Conservation (phyloP, 352 stramenopile genomes). For the Globisporangium yorkense region DNA sequence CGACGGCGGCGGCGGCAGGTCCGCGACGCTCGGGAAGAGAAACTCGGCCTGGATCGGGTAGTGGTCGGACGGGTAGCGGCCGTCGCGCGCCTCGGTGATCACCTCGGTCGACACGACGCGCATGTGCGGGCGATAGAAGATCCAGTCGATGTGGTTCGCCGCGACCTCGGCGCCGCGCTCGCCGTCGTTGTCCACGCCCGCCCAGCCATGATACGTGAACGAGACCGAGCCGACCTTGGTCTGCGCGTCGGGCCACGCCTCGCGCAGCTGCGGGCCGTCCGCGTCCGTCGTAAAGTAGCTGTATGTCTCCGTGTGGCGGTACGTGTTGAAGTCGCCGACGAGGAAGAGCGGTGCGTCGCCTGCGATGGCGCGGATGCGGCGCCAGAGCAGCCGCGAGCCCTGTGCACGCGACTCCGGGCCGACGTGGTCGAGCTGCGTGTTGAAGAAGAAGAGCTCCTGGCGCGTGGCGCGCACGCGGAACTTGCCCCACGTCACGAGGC, state of each 20-base stretch:
- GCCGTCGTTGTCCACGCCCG: constrained; percentile 76
- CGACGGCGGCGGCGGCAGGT: constrained; percentile 39
- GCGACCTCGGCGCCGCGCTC: constrained; percentile 57
- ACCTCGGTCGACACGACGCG: constrained; percentile 71
- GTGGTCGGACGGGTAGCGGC: constrained; percentile 81
- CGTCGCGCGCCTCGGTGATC: constrained; percentile 76
- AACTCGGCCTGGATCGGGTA: constrained; percentile 83
- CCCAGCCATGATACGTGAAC: constrained; percentile 86
- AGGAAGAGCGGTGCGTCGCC: constrained; percentile 61
- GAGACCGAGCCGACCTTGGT: constrained; percentile 71
- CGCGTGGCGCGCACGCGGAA: constrained; percentile 53
- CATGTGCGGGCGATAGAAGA: constrained; percentile 81
- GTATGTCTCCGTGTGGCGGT: constrained; percentile 76
- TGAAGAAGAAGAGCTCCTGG: constrained; percentile 73
- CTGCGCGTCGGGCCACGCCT: constrained; percentile 67
- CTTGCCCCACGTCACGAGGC: constrained; percentile 67
- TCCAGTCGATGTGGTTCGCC: constrained; percentile 87
- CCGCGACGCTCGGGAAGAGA: constrained; percentile 56
- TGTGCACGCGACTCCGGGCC: constrained; percentile 41
- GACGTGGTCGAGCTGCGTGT: constrained; percentile 74
- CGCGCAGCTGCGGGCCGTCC: constrained; percentile 50
- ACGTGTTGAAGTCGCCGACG: constrained; percentile 84
- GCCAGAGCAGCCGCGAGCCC: constrained; percentile 53
- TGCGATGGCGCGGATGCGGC: constrained; percentile 55
- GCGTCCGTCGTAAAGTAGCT: constrained; percentile 68